These are phyloP conservation scores for Globisporangium recalcitrans DNA, from an alignment of 352 stramenopile species.

Conservation along the genomic window DNA sequence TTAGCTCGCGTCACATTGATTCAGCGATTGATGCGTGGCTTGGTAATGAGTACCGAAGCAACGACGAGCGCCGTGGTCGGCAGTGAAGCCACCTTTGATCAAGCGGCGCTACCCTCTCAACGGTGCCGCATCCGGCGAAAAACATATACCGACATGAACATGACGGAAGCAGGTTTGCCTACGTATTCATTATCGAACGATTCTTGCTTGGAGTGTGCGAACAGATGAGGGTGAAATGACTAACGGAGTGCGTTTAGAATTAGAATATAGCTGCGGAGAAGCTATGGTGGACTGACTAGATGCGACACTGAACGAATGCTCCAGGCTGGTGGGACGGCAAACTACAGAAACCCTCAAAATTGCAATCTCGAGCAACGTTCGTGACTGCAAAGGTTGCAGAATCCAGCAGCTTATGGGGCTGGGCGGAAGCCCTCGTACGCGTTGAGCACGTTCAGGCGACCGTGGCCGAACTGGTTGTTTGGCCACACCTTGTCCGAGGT, in stretches of 20 bases:
- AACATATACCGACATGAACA: not conserved
- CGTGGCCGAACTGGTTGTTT: conserved; percentile 42
- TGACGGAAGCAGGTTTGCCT: not conserved
- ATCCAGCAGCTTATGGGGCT: not conserved
- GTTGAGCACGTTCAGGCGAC: conserved; percentile 28
- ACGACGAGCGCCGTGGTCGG: not conserved
- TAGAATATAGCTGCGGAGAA: not conserved
- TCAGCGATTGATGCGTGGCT: not conserved
- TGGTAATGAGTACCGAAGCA: not conserved
- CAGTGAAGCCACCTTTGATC: too few relatives aligned
- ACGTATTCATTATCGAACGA: too few relatives aligned
- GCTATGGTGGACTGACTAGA: not conserved
- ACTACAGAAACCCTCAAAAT: not conserved
- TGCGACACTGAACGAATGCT: not conserved
- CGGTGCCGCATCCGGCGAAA: too few relatives aligned
- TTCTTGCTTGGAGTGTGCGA: not conserved
- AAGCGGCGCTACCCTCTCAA: too few relatives aligned
- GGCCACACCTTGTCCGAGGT: conserved; percentile 26
- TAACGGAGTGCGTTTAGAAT: not conserved
- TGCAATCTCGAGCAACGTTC: not conserved
- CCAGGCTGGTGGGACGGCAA: not conserved
- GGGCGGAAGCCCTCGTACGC: conserved; percentile 12
- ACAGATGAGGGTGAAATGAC: not conserved
- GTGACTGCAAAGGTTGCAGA: not conserved
- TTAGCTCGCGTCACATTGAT: not conserved